These are phyloP conservation scores for Penicillium soppii DNA, from an alignment of 495 filamentous ascomycete genomes.

Conservation along the genomic window DNA sequence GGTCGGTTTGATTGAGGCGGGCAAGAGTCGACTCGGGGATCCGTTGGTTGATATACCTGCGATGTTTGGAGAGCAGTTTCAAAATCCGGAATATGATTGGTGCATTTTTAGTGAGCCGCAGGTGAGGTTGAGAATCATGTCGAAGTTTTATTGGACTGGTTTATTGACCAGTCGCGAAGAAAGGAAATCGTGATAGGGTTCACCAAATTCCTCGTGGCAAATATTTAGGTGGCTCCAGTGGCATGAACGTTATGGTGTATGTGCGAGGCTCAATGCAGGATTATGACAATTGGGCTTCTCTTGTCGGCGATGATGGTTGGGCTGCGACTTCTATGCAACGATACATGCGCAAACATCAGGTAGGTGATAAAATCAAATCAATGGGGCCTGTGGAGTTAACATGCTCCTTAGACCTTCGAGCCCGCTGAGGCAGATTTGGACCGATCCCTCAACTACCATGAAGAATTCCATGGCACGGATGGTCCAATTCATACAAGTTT, in stretches of 20 bases:
- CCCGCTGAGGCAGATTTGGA: slow-evolving; percentile 12
- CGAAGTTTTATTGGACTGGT: too few relatives aligned
- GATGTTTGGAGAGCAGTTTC: slow-evolving; percentile 39
- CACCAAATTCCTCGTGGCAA: slow-evolving; percentile 49
- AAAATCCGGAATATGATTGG: slow-evolving; percentile 58
- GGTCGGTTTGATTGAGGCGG: slow-evolving; percentile 57
- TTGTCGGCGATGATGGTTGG: slow-evolving; percentile 36
- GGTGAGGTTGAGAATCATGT: slow-evolving; percentile 18
- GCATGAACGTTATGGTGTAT: slow-evolving; percentile 47
- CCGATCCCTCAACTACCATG: slow-evolving; percentile 13
- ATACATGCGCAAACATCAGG: slow-evolving; percentile 30
- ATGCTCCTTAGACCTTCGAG: slow-evolving; percentile 10
- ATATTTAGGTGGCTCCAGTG: slow-evolving; percentile 57
- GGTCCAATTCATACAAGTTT: slow-evolving; percentile 34
- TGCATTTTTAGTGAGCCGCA: slow-evolving; percentile 53
- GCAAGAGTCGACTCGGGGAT: slow-evolving; percentile 45
- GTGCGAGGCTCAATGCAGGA: slow-evolving; percentile 33
- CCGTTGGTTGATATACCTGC: slow-evolving; percentile 47
- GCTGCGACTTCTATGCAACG: slow-evolving; percentile 34
- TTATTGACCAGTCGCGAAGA: slow-evolving; percentile 6
- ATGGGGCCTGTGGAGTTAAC: not conserved
- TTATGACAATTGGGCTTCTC: slow-evolving; percentile 50
- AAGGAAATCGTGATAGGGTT: slow-evolving; percentile 16
- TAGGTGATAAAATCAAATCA: not conserved
- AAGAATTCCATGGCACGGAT: slow-evolving; percentile 24